Evolutionary conservation across 1,284 basidiomycete genomes (phyloP), one percentile per base, ranked within the genome.

Genomic region (Microbotryomycetes sp.): DNA sequence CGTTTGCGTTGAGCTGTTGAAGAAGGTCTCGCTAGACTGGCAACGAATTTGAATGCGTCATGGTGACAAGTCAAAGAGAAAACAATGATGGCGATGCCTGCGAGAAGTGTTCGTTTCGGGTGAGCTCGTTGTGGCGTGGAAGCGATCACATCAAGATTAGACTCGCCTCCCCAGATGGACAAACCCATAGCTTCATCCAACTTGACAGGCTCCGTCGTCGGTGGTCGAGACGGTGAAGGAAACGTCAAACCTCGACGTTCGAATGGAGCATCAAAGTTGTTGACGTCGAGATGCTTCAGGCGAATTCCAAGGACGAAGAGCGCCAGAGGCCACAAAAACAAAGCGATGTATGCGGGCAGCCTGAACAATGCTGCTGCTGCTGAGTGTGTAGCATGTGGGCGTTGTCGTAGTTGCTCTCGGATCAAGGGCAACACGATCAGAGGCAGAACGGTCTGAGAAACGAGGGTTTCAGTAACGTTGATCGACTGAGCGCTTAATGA

Each of bases 271-370:
- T 3, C 56, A 30, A 29, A 22, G 19, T 67, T 56, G 49, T 71
- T 62, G 48, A 54, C 50, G 56, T 71, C 66, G 48, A 72, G 64
- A 9, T 60, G 63, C 54, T 70, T 65, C 31, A 74, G 59, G 4
- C 72, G 70, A 22, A 73, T 57, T 30, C 60, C 70, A 54, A 74
- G 65, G 54, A 74, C 65, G 49, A 69, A 59, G 45, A 74, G 68
- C 19, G 70, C 63, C 31, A 73, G 31, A 1, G 72, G 73, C 65
- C 72, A 74, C 7, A 71, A 56, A 1, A 64, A 32, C 19, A 70
- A 59, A 12, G 70, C 54, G 42, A 71, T 23, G 42, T 56, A 63
- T 4, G 69, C 57, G 1, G 72, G 67, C n/a, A 67, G 49, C 12
- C 62, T 59, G 25, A 72, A 55, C 31, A 72, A 63, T 4, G 66